phyloP scores from a whole-genome alignment of 2,329 filamentous ascomycete species.

The Pseudonectria foliicola region DNA sequence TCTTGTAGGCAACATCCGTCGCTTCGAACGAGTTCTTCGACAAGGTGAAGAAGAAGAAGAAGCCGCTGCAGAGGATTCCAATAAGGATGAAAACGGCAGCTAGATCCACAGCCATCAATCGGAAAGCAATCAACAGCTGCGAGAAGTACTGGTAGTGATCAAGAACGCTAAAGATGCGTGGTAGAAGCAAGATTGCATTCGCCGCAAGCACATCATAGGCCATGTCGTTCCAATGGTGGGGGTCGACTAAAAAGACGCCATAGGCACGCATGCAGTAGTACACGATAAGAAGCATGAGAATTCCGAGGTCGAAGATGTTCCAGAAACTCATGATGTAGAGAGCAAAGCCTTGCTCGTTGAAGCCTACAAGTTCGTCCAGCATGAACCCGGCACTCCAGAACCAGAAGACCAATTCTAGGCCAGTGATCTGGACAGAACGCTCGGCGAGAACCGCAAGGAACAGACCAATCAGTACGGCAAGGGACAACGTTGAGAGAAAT shows the following conservation, averaged over 20 bases:
- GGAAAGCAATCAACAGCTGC: slow-evolving; percentile 86
- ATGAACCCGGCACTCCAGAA: slow-evolving; percentile 97
- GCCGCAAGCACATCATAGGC: slow-evolving; percentile 92
- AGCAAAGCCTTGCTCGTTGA: slow-evolving; percentile 93
- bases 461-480: slow-evolving; percentile 75
- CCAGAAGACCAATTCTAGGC: slow-evolving; percentile 86
- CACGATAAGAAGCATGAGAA: slow-evolving; percentile 73
- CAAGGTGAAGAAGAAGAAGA: slow-evolving; percentile 89
- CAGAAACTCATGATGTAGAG: slow-evolving; percentile 97
- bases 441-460: slow-evolving; percentile 76
- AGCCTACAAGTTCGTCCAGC: slow-evolving; percentile 91
- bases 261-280: slow-evolving; percentile 90
- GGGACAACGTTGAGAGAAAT: slow-evolving; percentile 80
- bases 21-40: slow-evolving; percentile 67
- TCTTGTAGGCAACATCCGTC: slow-evolving; percentile 72
- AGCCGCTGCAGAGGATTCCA: slow-evolving; percentile 82
- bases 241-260: slow-evolving; percentile 74
- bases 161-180: slow-evolving; percentile 83
- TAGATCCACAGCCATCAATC: slow-evolving; percentile 87
- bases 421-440: slow-evolving; percentile 73
- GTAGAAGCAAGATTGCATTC: slow-evolving; percentile 82
- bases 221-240: slow-evolving; percentile 68
- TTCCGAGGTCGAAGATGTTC: slow-evolving; percentile 92
- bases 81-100: slow-evolving; percentile 79
- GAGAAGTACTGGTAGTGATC: slow-evolving; percentile 97